Conservation (phyloP, 768 basidiomycete genomes). For the Jaapia argillacea region DNA sequence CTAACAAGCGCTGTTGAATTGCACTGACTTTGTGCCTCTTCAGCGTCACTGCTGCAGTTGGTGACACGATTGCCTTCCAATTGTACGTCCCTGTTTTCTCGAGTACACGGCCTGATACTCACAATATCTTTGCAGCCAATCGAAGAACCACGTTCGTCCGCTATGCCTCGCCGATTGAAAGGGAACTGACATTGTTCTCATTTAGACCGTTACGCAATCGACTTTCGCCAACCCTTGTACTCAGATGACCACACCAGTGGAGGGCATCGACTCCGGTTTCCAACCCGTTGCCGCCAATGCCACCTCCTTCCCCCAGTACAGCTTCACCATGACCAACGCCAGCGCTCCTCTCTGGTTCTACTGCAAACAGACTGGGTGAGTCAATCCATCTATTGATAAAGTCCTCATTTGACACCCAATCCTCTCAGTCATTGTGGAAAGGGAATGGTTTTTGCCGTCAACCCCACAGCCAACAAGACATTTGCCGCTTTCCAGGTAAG, state of each 20-base stretch:
- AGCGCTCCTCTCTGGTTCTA: constrained; percentile 52
- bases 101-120: not conserved
- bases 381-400: not conserved
- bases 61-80: constrained; percentile 42
- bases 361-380: constrained; percentile 36
- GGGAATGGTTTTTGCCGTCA: constrained; percentile 58
- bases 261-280: constrained; percentile 45
- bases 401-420: constrained; percentile 4
- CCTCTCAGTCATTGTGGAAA: constrained; percentile 31
- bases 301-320: constrained; percentile 31
- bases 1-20: not conserved
- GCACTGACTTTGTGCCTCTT: constrained; percentile 13
- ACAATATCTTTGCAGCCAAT: constrained; percentile 5
- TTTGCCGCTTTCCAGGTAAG: constrained; percentile 36
- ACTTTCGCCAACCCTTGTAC: constrained; percentile 46
- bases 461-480: constrained; percentile 35
- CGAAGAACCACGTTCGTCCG: constrained; percentile 32
- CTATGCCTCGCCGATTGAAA: no score
- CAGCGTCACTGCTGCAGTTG: constrained; percentile 28
- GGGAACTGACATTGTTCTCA: no score
- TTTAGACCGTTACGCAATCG: constrained; percentile 53
- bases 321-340: constrained; percentile 33
- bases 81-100: constrained; percentile 30
- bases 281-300: constrained; percentile 21
- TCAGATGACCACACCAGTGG: constrained; percentile 21